Evolutionary conservation across 768 basidiomycete genomes (phyloP).

Genomic region (Omphalotus guepiniiformis): DNA sequence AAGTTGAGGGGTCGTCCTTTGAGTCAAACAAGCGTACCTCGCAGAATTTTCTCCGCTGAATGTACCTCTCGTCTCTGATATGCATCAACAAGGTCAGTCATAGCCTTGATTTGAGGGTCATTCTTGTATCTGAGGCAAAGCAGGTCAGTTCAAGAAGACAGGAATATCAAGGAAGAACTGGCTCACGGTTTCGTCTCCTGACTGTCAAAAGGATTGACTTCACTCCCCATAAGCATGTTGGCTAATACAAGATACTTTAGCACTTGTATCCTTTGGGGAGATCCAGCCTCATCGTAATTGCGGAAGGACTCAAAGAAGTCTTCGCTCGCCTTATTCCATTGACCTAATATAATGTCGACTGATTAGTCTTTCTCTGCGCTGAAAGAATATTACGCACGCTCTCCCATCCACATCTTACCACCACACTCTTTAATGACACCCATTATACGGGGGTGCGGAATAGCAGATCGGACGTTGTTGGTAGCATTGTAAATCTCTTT

Average conservation of each 20-base stretch:
- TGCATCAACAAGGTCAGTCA: slow-evolving; percentile 96
- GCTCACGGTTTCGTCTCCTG: slow-evolving; percentile 97
- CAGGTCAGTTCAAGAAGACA: neutral
- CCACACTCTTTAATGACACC: slow-evolving; percentile 99
- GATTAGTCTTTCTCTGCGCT: slow-evolving; percentile 1
- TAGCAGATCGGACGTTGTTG: slow-evolving; percentile 88
- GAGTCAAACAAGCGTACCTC: slow-evolving; percentile 45
- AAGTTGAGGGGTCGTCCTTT: neutral
- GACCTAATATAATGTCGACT: slow-evolving; percentile 45
- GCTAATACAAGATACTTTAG: slow-evolving; percentile 97
- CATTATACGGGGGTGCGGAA: slow-evolving; percentile 98
- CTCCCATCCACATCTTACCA: slow-evolving; percentile 99
- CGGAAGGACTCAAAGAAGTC: slow-evolving; percentile 99
- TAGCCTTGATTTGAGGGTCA: slow-evolving; percentile 94
- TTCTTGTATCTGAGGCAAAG: slow-evolving; percentile 71
- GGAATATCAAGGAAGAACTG: neutral
- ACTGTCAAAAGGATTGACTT: slow-evolving; percentile 98
- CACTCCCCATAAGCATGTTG: slow-evolving; percentile 97
- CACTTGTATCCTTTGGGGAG: slow-evolving; percentile 94
- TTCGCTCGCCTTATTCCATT: slow-evolving; percentile 95
- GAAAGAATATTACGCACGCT: slow-evolving; percentile 54
- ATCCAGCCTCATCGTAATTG: slow-evolving; percentile 98
- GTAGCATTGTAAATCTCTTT: slow-evolving; percentile 99
- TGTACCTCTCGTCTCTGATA: slow-evolving; percentile 97
- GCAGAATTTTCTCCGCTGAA: slow-evolving; percentile 92